Evolutionary conservation across 805 yeast genomes (phyloP).

Genomic region (Komagataella phaffii): DNA sequence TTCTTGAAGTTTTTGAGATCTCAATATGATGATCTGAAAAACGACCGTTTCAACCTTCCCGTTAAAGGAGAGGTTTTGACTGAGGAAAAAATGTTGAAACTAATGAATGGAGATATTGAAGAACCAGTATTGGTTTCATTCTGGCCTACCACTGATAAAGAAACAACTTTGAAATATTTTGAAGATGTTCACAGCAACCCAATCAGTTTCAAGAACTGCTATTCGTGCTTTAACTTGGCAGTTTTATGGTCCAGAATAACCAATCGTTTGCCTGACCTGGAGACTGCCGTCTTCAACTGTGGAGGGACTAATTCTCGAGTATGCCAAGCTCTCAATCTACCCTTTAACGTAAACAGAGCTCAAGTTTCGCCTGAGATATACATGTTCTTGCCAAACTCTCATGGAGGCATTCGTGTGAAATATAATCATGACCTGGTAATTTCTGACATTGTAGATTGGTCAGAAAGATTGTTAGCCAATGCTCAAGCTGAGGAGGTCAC

Average conservation of each 20-base stretch:
- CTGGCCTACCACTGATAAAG: conserved; percentile 43
- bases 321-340: conserved; percentile 38
- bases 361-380: conserved; percentile 10
- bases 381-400: conserved; percentile 38
- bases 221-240: conserved; percentile 35
- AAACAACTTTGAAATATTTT: conserved; percentile 19
- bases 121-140: conserved; percentile 48
- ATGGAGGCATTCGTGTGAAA: conserved; percentile 32
- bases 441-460: conserved; percentile 26
- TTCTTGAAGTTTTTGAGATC: conserved; percentile 40
- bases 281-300: conserved; percentile 51
- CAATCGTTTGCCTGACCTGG: conserved; percentile 25
- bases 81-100: conserved; percentile 24
- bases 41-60: conserved; percentile 22
- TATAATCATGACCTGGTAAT: conserved; percentile 15
- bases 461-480: conserved; percentile 32
- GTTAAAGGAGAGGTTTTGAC: conserved; percentile 24
- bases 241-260: conserved; percentile 46
- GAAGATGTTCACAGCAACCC: conserved; percentile 16
- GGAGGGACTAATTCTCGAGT: conserved; percentile 25
- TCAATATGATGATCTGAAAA: conserved; percentile 32
- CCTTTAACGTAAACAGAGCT: neutral
- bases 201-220: conserved; percentile 26
- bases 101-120: conserved; percentile 37
- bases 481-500: conserved; percentile 22